Evolutionary conservation across 2,329 filamentous ascomycete species (phyloP).

Genomic region (Colletotrichum melonis): DNA sequence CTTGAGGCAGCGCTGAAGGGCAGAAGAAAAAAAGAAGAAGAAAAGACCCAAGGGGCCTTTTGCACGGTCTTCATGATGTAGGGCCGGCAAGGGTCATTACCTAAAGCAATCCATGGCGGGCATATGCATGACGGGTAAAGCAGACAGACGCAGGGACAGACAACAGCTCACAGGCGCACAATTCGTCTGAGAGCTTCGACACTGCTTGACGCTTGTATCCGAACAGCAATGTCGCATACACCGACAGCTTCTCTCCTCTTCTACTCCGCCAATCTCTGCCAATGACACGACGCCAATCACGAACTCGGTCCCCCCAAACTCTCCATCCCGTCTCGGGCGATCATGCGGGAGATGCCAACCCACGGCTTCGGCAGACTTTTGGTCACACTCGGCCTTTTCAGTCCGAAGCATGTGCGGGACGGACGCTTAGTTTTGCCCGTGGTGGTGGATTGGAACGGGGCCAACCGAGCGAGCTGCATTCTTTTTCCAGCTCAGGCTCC

Average conservation of each 20-base stretch:
- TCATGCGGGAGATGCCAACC: background rate
- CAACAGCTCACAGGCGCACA: background rate
- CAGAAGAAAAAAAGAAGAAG: background rate
- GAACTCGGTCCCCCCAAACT: background rate
- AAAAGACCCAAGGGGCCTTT: background rate
- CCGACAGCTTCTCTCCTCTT: background rate
- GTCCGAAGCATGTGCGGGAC: background rate
- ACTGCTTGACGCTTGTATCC: background rate
- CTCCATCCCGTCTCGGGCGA: background rate
- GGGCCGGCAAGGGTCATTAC: background rate
- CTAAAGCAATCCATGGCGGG: background rate
- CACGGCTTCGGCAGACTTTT: constrained; percentile 22
- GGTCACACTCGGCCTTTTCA: background rate
- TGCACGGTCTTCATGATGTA: background rate
- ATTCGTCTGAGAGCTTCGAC: background rate
- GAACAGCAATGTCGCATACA: background rate
- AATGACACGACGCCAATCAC: background rate
- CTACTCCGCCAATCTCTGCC: constrained; percentile 2
- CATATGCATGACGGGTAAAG: background rate
- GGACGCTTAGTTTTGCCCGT: background rate
- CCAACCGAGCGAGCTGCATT: constrained; percentile 12
- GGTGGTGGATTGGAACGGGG: background rate
- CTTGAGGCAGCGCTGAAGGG: background rate
- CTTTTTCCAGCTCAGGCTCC: constrained; percentile 1
- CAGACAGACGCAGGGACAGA: background rate